Evolutionary conservation across 163 green algal species (phyloP).

Genomic region (Coccomyxa subellipsoidea): DNA sequence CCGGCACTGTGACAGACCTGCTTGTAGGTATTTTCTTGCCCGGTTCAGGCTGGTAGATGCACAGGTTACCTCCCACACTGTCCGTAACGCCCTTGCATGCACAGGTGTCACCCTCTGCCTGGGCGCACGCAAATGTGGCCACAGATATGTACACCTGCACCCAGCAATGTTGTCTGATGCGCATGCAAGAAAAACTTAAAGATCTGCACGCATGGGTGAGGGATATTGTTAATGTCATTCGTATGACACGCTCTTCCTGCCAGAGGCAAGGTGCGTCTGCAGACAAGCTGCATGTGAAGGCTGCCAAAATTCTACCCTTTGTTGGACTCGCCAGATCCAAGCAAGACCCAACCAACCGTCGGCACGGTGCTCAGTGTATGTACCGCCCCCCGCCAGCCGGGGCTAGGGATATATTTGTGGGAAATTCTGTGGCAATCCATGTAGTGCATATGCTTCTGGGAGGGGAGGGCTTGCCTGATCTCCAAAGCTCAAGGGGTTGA

Average conservation of each 20-base stretch:
- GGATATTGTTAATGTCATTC: too few relatives aligned
- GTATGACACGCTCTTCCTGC: too few relatives aligned
- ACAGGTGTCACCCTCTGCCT: neutral
- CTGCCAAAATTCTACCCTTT: too few relatives aligned
- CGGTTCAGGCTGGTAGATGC: neutral
- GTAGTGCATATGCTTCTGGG: too few relatives aligned
- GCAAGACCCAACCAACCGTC: too few relatives aligned
- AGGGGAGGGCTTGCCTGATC: neutral
- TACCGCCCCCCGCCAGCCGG: too few relatives aligned
- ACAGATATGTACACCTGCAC: slow-evolving; percentile 6
- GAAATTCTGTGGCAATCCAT: too few relatives aligned
- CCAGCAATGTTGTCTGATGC: neutral
- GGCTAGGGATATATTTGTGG: too few relatives aligned
- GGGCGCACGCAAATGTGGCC: neutral
- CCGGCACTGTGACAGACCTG: neutral
- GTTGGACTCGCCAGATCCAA: too few relatives aligned
- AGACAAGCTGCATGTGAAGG: too few relatives aligned
- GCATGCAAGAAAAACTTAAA: neutral
- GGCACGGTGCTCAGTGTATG: too few relatives aligned
- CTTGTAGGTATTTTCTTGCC: neutral
- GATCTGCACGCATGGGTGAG: neutral
- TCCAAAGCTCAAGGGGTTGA: neutral
- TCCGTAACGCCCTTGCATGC: slow-evolving; percentile 1
- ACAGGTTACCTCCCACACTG: neutral
- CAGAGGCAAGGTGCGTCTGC: too few relatives aligned